Evolutionary conservation across 768 basidiomycete species (phyloP).

Genomic region (Leccinum fibrillosum): DNA sequence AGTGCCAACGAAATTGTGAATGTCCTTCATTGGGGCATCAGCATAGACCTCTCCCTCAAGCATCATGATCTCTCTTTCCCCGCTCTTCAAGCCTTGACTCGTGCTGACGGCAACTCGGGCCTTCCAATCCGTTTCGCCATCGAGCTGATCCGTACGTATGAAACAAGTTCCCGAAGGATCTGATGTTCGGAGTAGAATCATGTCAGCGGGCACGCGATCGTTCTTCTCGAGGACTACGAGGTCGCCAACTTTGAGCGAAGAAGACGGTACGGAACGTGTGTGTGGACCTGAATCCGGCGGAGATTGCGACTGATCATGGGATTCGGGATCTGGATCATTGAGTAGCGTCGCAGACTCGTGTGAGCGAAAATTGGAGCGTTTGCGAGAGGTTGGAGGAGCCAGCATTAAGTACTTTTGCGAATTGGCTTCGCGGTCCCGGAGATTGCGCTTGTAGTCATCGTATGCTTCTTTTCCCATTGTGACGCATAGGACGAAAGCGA

Average conservation of each 20-base stretch:
- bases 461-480: slow-evolving; percentile 99
- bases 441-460: slow-evolving; percentile 94
- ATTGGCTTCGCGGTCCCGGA: slow-evolving; percentile 92
- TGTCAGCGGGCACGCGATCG: slow-evolving; percentile 92
- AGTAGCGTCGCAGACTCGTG: slow-evolving; percentile 19
- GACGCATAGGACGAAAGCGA: slow-evolving; percentile 91
- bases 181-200: slow-evolving; percentile 83
- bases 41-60: slow-evolving; percentile 92
- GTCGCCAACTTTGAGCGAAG: slow-evolving; percentile 86
- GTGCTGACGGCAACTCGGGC: slow-evolving; percentile 73
- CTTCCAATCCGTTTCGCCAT: slow-evolving; percentile 99
- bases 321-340: slow-evolving; percentile 20
- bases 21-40: slow-evolving; percentile 95
- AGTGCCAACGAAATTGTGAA: slow-evolving; percentile 92
- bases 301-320: slow-evolving; percentile 7
- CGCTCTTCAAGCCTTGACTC: slow-evolving; percentile 21
- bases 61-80: slow-evolving; percentile 49
- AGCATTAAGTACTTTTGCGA: slow-evolving; percentile 87
- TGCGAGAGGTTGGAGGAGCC: slow-evolving; percentile 47
- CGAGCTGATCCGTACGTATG: slow-evolving; percentile 95
- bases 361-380: slow-evolving; percentile 11
- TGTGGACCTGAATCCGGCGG: slow-evolving; percentile 40
- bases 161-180: slow-evolving; percentile 94
- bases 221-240: slow-evolving; percentile 93
- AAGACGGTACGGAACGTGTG: slow-evolving; percentile 82